A percentile compares a stretch with the other conserved stretches of the same genome.
Evolutionary conservation across 2,329 filamentous ascomycete species (phyloP).

Genomic region (Neonectria ditissima): DNA sequence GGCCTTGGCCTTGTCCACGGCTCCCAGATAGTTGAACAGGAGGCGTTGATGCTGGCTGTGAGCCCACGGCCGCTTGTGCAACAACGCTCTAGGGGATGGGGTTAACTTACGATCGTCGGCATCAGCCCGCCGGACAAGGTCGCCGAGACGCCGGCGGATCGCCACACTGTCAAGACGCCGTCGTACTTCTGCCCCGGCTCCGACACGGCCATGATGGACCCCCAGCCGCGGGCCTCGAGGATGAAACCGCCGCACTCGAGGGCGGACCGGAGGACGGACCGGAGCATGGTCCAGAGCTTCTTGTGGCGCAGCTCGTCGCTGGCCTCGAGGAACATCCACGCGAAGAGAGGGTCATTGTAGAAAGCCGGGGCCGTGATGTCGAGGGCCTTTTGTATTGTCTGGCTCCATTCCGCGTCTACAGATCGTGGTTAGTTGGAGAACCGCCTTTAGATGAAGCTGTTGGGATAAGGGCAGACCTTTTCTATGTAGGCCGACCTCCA

Average conservation of each 20-base stretch:
- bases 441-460: too few species aligned
- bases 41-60: conserved; percentile 8
- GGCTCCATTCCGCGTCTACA: neutral
- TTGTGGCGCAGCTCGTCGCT: conserved; percentile 13
- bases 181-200: conserved; percentile 28
- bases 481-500: neutral
- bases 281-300: conserved; percentile 15
- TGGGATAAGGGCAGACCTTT: neutral
- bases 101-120: conserved; percentile 17
- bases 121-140: conserved; percentile 20
- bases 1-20: conserved; percentile 18
- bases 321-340: conserved; percentile 20
- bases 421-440: neutral
- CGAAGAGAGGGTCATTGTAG: conserved; percentile 18
- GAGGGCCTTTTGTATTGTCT: neutral
- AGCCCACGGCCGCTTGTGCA: neutral
- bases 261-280: conserved; percentile 16
- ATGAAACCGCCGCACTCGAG: conserved; percentile 21
- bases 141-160: conserved; percentile 18
- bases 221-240: conserved; percentile 22
- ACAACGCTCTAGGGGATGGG: neutral
- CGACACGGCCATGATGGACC: conserved; percentile 26
- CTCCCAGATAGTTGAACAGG: conserved; percentile 13
- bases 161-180: conserved; percentile 11
- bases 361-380: conserved; percentile 20